Base-by-base conservation (phyloP, 306 rosid genomes). In the Hippophae gyantsensis region DNA sequence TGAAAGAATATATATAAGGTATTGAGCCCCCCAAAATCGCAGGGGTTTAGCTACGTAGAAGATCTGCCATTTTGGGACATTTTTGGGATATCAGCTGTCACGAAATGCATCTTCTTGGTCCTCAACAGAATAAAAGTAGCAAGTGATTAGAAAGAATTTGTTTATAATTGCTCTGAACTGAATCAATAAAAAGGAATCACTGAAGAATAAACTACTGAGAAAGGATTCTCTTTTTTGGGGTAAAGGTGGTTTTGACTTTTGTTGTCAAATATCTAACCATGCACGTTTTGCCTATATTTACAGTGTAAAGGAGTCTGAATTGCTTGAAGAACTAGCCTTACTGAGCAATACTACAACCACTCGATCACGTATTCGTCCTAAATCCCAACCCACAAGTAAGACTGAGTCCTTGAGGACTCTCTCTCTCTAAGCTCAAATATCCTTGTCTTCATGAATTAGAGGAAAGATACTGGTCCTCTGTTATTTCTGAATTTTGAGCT, bases 281-380 rank as follows among this genome's bases (percentile, higher is more conserved):
- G 11, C 57, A 7, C 7, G 25, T 26, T 54, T 42, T 64, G 41
- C 42, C 7, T 69, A 73, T 59, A 25, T 64, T 48, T 74, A 47
- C 73, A 92, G 99, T 78, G 47, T 57, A 57, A 75, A 75, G 72
- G 99, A 92, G 73, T 86, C 90, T 27, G 95, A 80, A 66, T 71
- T 92, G 78, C 99, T 92, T 45, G 89, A 88, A 82, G 88, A 88
- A 67, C 89, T 92, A 65, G 78, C 88, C 67, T 71, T 74, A 52
- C 77, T 88, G 63, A 83, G 72, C 52, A 72, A 76, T 76, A 56
- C 68, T 27, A 57, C 78, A 48, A 61, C 79, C 65, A 75, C 74
- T 63, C 93, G 84, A 12, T 73, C 79, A 66, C 76, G 74, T 75
- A 66, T 74, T 56, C 85, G 74, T 43, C 80, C 84, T 61, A 79